Base-by-base conservation (phyloP, 371 early-diverging fungal species). In the Haplosporangium sp. region DNA sequence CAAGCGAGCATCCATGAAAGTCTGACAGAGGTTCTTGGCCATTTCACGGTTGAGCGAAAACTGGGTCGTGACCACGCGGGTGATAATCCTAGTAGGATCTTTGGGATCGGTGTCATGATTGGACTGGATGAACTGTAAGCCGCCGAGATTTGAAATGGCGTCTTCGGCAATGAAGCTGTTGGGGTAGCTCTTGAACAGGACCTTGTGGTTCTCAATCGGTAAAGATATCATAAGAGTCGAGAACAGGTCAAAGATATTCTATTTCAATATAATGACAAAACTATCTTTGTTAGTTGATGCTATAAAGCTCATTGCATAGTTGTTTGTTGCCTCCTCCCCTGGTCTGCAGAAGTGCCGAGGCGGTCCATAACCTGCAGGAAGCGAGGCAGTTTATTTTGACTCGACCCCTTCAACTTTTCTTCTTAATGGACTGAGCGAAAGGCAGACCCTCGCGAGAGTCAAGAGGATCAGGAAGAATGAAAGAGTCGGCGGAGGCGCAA, bases 211-310 rank as follows among this genome's bases (percentile, higher is more conserved):
- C 63, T 83, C 83, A 48, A 89, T 73, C n/a, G 86, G 86, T 42
- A 86, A 80, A 56, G 89, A 88, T n/a, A 90, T 84, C 73, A 90
- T 87, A 60, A 90, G 67, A 11, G 91, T 88, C 43, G 88, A 85
- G 65, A 87, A 90, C 20, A 90, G 60, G 73, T 90, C 89, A 67
- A 88, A 89, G 36, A 89, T 87, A 69, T 88, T 86, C 91, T 90
- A 74, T 58, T 10, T 29, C 29, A 29, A 29, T 2, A 29, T 29
- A 29, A 29, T 29, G 29, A 29, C 29, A 29, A 4, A 29, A 4
- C 29, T 29, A 4, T 1, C 29, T 29, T 4, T 1, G 29, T 29
- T 29, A 29, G 29, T 4, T 4, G 29, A 29, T 29, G 29, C 1
- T 29, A 4, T 29, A 29, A 29, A 29, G 4, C 29, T 29, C 29